Evolutionary conservation across 2,329 filamentous ascomycete species (phyloP).

Genomic region (Scopulariopsis brevicaulis): DNA sequence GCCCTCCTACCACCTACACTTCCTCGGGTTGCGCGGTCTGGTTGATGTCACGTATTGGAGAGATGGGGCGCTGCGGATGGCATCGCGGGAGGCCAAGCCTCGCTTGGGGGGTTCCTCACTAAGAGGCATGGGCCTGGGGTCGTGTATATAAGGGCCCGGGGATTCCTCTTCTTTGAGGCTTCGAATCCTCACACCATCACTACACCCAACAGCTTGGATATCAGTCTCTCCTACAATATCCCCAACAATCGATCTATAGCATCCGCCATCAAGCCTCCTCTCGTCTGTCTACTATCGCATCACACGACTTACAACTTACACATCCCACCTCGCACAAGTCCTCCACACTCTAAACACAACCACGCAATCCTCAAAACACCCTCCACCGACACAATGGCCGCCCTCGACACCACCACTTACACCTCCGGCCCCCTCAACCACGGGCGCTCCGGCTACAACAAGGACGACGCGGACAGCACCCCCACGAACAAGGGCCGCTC

Average conservation of each 20-base stretch:
- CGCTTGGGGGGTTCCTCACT: background rate
- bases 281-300: background rate
- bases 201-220: background rate
- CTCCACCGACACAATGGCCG: slow-evolving; percentile 13
- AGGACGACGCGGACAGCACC: slow-evolving; percentile 2
- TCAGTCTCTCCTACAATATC: slow-evolving; percentile 1
- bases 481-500: slow-evolving; percentile 25
- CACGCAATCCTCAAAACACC: background rate
- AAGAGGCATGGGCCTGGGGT: background rate
- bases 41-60: background rate
- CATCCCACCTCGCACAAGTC: background rate
- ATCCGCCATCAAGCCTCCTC: background rate
- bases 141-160: background rate
- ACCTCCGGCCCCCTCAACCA: slow-evolving; percentile 13
- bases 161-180: background rate
- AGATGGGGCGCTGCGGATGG: background rate
- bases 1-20: background rate
- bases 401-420: slow-evolving; percentile 14
- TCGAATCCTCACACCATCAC: background rate
- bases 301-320: background rate
- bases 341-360: background rate
- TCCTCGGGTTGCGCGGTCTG: background rate
- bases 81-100: background rate
- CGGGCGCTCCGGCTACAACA: slow-evolving; percentile 6
- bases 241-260: background rate